A percentile compares a stretch with the other conserved stretches of the same genome.
Evolutionary conservation across 2,329 filamentous ascomycete species (phyloP).

Genomic region (Monosporascus ibericus): DNA sequence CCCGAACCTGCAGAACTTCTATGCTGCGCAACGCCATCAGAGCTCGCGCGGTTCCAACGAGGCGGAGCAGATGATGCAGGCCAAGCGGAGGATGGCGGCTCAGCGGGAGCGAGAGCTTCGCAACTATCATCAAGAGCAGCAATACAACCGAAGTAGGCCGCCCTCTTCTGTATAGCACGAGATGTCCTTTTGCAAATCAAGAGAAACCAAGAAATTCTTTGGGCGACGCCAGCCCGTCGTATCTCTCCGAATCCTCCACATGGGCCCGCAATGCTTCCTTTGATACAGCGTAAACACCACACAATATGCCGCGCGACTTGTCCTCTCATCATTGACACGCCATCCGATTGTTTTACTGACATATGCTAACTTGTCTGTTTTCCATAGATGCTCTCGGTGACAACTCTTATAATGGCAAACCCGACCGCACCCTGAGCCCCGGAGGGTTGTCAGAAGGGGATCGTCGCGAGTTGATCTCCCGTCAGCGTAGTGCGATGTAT

Average conservation of each 20-base stretch:
- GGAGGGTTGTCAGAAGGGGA: constrained; percentile 88
- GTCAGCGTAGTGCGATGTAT: constrained; percentile 91
- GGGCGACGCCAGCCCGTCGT: constrained; percentile 20
- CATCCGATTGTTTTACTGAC: constrained; percentile 10
- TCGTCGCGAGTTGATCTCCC: constrained; percentile 89
- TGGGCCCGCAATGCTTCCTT: constrained; percentile 20
- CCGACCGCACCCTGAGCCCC: constrained; percentile 79
- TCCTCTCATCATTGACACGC: constrained; percentile 13
- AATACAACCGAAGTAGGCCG: constrained; percentile 98
- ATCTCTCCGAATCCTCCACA: constrained; percentile 15
- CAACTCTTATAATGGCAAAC: constrained; percentile 55
- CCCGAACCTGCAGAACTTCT: constrained; percentile 86
- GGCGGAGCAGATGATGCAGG: constrained; percentile 98
- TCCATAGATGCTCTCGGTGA: constrained; percentile 48
- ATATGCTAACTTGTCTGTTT: constrained; percentile 29
- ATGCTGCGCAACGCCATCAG: constrained; percentile 88
- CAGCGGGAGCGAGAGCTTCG: constrained; percentile 98
- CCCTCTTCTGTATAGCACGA: constrained; percentile 67
- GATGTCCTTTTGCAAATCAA: constrained; percentile 31
- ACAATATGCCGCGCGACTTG: constrained; percentile 15
- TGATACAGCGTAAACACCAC: constrained; percentile 22
- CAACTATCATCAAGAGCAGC: constrained; percentile 99
- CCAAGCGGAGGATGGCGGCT: constrained; percentile 97
- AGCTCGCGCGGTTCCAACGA: constrained; percentile 77
- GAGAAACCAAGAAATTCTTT: constrained; percentile 29